Evolutionary conservation across 495 filamentous ascomycete species (phyloP), one percentile per base, ranked within the genome.

Genomic region (Penicillium paxilli): DNA sequence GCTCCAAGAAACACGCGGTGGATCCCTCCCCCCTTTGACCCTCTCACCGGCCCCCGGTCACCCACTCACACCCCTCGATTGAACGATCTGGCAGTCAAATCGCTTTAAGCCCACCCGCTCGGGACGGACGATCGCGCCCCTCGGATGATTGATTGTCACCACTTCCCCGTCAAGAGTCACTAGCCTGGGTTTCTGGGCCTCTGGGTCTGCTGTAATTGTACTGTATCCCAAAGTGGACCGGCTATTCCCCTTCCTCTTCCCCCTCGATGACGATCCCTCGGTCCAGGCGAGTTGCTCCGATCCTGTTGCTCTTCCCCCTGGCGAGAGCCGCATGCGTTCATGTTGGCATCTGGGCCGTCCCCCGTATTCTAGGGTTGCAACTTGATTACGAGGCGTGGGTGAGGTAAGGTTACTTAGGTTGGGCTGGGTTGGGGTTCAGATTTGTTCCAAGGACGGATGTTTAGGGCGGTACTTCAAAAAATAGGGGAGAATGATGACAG

Each of bases 341-440:
- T n/a, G 40, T 42, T 42, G 40, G 17, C 40, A 42, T 42, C 19
- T 42, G 40, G 40, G 40, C 40, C 40, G 40, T 42, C 40, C 21
- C 35, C 20, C 40, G 35, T 38, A 38, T 38, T 38, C 16, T 16
- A 16, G n/a, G 19, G 40, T 42, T 42, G 40, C 21, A 22, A 16
- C n/a, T 16, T 28, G 11, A 16, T 16, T 38, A 14, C 32, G 3
- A 16, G 16, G 14, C 14, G 17, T 12, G 35, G 35, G 7, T 38
- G 12, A 24, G 23, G 28, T 37, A 11, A 47, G 33, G 33, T 5
- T 19, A n/a, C n/a, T 32, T 10, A n/a, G 35, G 16, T 38, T 38
- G 35, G 35, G 2, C 17, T 38, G 35, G n/a, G 7, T 19, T 9
- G 35, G n/a, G n/a, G n/a, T n/a, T n/a, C n/a, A n/a, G n/a, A n/a